phyloP scores from a whole-genome alignment of 1,284 basidiomycete species.

The Ceratobasidium sp. region DNA sequence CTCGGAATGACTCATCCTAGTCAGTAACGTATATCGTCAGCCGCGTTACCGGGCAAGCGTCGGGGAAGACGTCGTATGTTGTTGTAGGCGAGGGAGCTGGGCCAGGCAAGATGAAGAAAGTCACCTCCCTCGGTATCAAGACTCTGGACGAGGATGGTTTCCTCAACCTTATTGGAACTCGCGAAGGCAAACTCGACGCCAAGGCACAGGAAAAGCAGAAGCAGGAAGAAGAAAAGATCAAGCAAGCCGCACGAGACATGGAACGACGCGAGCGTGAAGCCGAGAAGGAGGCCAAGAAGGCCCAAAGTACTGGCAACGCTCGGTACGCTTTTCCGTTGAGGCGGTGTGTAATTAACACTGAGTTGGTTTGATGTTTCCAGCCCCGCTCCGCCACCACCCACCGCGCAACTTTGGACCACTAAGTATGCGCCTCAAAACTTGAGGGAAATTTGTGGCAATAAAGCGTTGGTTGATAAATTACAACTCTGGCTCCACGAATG shows the following conservation, averaged over 20 bases:
- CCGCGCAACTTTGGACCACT: constrained; percentile 86
- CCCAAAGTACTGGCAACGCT: not conserved
- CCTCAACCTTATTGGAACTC: constrained; percentile 76
- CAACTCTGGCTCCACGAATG: constrained; percentile 86
- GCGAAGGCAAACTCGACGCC: constrained; percentile 65
- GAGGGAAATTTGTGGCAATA: constrained; percentile 96
- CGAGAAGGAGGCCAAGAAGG: constrained; percentile 51
- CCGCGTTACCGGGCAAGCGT: constrained; percentile 84
- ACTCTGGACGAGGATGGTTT: constrained; percentile 90
- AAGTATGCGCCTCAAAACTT: constrained; percentile 88
- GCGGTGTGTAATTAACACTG: not conserved
- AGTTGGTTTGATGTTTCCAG: constrained; percentile 4
- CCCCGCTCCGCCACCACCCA: constrained; percentile 49
- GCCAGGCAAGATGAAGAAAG: constrained; percentile 80
- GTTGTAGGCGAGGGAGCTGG: constrained; percentile 89
- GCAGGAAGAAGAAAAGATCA: constrained; percentile 78
- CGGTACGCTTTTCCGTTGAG: not conserved
- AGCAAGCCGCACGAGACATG: constrained; percentile 75
- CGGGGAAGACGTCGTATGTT: constrained; percentile 88
- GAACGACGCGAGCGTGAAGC: constrained; percentile 68
- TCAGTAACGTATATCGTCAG: constrained; percentile 53
- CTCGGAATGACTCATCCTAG: constrained; percentile 34
- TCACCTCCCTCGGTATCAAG: constrained; percentile 76
- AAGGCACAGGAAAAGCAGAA: constrained; percentile 81
- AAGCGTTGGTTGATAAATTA: constrained; percentile 85